A percentile compares a stretch with the other conserved stretches of the same genome.
phyloP scores from a whole-genome alignment of 371 early-diverging fungal species.

The Mycotypha africana region DNA sequence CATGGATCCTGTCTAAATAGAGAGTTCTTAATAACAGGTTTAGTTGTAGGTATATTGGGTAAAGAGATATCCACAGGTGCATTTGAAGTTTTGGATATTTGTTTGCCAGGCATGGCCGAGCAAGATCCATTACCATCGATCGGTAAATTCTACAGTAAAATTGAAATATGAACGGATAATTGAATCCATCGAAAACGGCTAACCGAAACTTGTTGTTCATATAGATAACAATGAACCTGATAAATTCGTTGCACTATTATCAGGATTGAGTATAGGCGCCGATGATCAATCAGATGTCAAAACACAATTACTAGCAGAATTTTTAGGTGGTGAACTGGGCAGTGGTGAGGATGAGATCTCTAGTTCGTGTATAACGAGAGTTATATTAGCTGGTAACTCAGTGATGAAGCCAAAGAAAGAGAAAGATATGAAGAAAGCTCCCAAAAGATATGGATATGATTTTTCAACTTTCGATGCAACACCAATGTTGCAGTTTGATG shows the following conservation, averaged over 20 bases:
- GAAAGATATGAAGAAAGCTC: no score
- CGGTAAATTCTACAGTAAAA: not conserved
- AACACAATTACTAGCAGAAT: slow-evolving; percentile 72
- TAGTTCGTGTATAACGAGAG: slow-evolving; percentile 49
- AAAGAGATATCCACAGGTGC: slow-evolving; percentile 60
- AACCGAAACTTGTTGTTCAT: no score
- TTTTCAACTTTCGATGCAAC: slow-evolving; percentile 37
- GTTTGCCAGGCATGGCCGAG: slow-evolving; percentile 62
- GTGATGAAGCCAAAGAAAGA: slow-evolving; percentile 31
- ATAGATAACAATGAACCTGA: slow-evolving; percentile 23
- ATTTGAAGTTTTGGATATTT: slow-evolving; percentile 82
- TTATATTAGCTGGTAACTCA: slow-evolving; percentile 78
- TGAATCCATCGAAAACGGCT: no score
- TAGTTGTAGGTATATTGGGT: slow-evolving; percentile 76
- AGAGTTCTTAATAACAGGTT: slow-evolving; percentile 63
- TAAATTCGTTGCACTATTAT: slow-evolving; percentile 74
- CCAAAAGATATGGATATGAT: slow-evolving; percentile 56
- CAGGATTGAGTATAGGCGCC: slow-evolving; percentile 69
- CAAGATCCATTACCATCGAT: slow-evolving; percentile 37
- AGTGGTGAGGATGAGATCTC: slow-evolving; percentile 28
- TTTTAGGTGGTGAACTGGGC: slow-evolving; percentile 74
- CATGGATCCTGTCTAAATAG: slow-evolving; percentile 48
- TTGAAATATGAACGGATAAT: no score
- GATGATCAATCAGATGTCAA: slow-evolving; percentile 43
- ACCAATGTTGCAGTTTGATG: slow-evolving; percentile 48